Evolutionary conservation across 148 eudicot species (phyloP), one percentile per base, ranked within the genome.

Genomic region (Vaccinium myrtillus): DNA sequence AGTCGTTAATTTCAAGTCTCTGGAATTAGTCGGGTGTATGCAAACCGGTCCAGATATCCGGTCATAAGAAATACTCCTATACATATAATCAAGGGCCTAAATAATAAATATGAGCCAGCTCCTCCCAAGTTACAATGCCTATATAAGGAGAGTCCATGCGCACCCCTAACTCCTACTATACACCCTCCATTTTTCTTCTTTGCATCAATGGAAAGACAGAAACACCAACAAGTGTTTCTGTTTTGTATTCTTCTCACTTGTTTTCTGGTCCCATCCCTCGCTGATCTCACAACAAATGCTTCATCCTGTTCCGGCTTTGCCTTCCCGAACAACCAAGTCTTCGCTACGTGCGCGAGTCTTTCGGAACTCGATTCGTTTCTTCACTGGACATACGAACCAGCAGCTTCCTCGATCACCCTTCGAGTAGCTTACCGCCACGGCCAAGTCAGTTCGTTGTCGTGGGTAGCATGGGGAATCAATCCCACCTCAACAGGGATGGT

Each of bases 331-430:
- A 78, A 82, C 71, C 78, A 63, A 36, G n/a, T 5, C 23, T 88
- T 77, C 65, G 25, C 79, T 15, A 21, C 86, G 2, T 88, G 90
- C 77, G n/a, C 19, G 11, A 61, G 32, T 46, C 86, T 88, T 21
- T 83, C 87, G 0, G 63, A 43, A 3, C 78, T 86, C 43, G 30
- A 79, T 59, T 83, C 87, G 65, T 85, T 32, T 59, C 86, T 88
- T 54, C 86, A 85, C 82, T 88, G 87, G 87, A 85, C 84, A 14
- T 76, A 85, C 82, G 13, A 74, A 79, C 81, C 39, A 36, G 39
- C 39, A 36, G 39, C 84, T 7, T 53, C 87, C 46, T 69, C 90
- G 36, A 67, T 77, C 55, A 86, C 82, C 8, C 79, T 87, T 21
- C 83, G 77, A 6, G 56, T 88, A 53, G 90, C 90, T 48, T 88